phyloP scores from a whole-genome alignment of 352 stramenopile genomes.

The Globisporangium radiosum region DNA sequence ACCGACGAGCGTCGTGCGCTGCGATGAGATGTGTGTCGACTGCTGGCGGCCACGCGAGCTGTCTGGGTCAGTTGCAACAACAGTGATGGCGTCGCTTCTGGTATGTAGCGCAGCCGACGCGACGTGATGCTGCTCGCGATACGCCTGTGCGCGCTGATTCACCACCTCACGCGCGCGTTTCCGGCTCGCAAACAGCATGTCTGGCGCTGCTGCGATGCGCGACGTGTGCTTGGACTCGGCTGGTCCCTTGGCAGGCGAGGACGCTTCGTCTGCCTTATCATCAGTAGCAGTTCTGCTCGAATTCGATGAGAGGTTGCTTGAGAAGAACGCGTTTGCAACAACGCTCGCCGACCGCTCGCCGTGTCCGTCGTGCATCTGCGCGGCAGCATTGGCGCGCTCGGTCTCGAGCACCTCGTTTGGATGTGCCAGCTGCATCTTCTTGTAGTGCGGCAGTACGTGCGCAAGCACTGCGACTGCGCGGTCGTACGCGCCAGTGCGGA shows the following conservation, averaged over 20 bases:
- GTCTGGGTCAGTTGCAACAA: background rate
- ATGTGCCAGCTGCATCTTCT: slow-evolving; percentile 20
- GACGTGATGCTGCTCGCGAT: background rate
- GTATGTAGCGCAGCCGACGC: background rate
- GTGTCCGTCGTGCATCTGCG: slow-evolving; percentile 7
- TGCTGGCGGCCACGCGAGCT: background rate
- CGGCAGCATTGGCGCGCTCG: slow-evolving; percentile 17
- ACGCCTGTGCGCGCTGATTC: slow-evolving; percentile 5
- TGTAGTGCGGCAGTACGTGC: slow-evolving; percentile 29
- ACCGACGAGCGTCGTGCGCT: slow-evolving; percentile 6
- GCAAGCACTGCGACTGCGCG: slow-evolving; percentile 20
- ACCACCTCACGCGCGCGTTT: slow-evolving; percentile 8
- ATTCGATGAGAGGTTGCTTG: background rate
- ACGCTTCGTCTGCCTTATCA: no score
- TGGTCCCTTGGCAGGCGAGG: background rate
- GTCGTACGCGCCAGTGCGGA: slow-evolving; percentile 11
- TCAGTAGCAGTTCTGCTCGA: no score
- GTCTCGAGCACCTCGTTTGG: slow-evolving; percentile 20
- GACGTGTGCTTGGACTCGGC: background rate
- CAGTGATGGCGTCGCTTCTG: background rate
- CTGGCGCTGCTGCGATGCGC: slow-evolving; percentile 1
- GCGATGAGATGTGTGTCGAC: background rate
- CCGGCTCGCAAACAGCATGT: slow-evolving; percentile 10
- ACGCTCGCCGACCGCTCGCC: slow-evolving; percentile 2
- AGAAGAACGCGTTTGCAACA: slow-evolving; percentile 8